Evolutionary conservation across 2,329 filamentous ascomycete species (phyloP).

Genomic region (Acarospora socialis): DNA sequence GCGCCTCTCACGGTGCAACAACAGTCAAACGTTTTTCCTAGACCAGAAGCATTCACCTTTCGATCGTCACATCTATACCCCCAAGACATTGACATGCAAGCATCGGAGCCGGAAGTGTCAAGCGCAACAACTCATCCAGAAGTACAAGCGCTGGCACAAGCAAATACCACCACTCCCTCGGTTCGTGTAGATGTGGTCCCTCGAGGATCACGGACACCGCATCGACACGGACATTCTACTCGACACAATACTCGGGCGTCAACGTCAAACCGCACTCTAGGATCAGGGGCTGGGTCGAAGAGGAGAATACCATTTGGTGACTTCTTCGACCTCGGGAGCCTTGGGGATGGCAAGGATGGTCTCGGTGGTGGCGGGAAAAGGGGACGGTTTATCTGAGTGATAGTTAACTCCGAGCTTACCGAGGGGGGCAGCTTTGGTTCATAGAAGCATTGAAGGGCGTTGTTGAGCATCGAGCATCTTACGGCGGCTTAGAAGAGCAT

Average conservation of each 20-base stretch:
- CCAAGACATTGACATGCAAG: slow-evolving; percentile 24
- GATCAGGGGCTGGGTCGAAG: slow-evolving; percentile 30
- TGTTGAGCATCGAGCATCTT: no score
- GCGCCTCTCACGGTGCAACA: slow-evolving; percentile 12
- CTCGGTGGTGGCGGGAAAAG: slow-evolving; percentile 32
- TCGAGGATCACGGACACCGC: slow-evolving; percentile 26
- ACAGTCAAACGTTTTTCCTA: slow-evolving; percentile 16
- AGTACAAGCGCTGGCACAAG: slow-evolving; percentile 17
- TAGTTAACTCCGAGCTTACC: no score
- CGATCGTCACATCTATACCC: slow-evolving; percentile 28
- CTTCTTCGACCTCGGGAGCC: slow-evolving; percentile 35
- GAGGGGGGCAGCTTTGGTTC: no score
- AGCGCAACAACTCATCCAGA: slow-evolving; percentile 13
- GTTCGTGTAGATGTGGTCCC: slow-evolving; percentile 30
- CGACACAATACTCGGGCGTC: slow-evolving; percentile 25
- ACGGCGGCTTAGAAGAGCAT: no score
- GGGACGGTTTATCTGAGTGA: slow-evolving; percentile 30
- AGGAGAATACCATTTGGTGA: slow-evolving; percentile 33
- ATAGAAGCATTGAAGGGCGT: no score
- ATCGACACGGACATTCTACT: slow-evolving; percentile 23
- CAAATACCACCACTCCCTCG: slow-evolving; percentile 18
- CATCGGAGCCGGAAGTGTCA: slow-evolving; percentile 22
- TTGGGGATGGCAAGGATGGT: slow-evolving; percentile 29
- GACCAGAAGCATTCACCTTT: slow-evolving; percentile 29
- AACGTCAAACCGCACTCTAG: slow-evolving; percentile 24